A percentile compares a stretch with the other conserved stretches of the same genome.
Conservation (phyloP, 331 rosid species). For the Arachis monticola region DNA sequence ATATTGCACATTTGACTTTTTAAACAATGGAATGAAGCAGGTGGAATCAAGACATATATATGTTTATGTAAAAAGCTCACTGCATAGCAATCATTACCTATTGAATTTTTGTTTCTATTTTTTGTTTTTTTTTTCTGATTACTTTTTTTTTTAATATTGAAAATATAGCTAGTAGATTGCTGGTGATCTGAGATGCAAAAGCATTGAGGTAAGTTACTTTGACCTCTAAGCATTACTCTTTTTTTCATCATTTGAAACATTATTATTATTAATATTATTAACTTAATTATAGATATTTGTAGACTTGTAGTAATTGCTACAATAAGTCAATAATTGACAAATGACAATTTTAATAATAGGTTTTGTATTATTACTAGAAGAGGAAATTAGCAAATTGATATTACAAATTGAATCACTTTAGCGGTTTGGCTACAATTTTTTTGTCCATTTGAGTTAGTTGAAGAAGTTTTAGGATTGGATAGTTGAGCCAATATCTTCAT, state of each 20-base stretch:
- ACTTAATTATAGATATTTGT: too few relatives aligned
- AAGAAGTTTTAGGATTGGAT: too few relatives aligned
- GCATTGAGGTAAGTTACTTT: conserved; percentile 23
- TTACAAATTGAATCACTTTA: too few relatives aligned
- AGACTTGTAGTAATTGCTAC: too few relatives aligned
- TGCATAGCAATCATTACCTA: conserved; percentile 41
- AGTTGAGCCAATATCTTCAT: too few relatives aligned
- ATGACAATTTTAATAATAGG: too few relatives aligned
- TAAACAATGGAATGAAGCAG: conserved; percentile 27
- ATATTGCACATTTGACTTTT: conserved; percentile 36
- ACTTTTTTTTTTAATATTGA: background rate
- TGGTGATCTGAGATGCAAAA: background rate
- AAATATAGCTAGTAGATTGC: background rate
- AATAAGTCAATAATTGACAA: too few relatives aligned
- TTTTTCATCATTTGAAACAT: background rate
- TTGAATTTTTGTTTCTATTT: background rate
- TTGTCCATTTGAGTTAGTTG: too few relatives aligned
- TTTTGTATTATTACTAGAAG: too few relatives aligned
- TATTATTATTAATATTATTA: too few relatives aligned
- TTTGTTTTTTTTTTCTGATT: background rate
- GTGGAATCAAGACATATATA: conserved; percentile 40
- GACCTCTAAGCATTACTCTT: background rate
- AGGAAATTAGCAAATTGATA: too few relatives aligned
- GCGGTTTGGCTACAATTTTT: too few relatives aligned
- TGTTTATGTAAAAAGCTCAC: conserved; percentile 35